A percentile compares a stretch with the other conserved stretches of the same genome.
phyloP scores from a whole-genome alignment of 768 basidiomycete genomes.

The Rhizopogon salebrosus region DNA sequence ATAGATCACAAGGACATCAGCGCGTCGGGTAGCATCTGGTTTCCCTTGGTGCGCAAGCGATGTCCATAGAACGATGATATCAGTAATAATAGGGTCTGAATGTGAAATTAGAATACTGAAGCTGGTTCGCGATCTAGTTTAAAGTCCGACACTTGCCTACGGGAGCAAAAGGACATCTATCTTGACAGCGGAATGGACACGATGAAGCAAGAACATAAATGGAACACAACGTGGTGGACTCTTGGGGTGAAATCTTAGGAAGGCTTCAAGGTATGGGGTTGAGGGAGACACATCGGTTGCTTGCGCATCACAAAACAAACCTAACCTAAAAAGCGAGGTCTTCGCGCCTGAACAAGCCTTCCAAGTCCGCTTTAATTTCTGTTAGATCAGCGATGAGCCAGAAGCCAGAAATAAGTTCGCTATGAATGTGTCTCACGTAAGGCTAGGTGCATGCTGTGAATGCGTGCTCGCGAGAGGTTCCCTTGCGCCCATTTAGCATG shows the following conservation, averaged over 20 bases:
- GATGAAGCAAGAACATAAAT: not conserved
- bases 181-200: not conserved
- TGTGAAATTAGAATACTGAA: not conserved
- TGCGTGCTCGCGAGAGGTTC: constrained; percentile 15
- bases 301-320: not conserved
- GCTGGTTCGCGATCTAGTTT: not conserved
- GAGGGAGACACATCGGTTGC: not conserved
- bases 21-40: not conserved
- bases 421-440: constrained; percentile 16
- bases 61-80: not conserved
- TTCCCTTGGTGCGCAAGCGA: not conserved
- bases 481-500: constrained; percentile 9
- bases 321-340: constrained; percentile 4
- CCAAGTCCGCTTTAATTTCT: constrained; percentile 29
- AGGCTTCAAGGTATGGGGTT: not conserved
- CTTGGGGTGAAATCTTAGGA: not conserved
- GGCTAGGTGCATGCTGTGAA: constrained; percentile 26
- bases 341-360: constrained; percentile 14
- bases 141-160: not conserved
- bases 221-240: not conserved
- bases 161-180: no score
- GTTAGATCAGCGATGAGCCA: constrained; percentile 2
- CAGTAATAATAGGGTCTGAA: not conserved
- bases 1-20: not conserved
- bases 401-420: not conserved